These are phyloP conservation scores for Bromus sterilis DNA, from an alignment of 176 grass and related monocot genomes.

Conservation along the genomic window DNA sequence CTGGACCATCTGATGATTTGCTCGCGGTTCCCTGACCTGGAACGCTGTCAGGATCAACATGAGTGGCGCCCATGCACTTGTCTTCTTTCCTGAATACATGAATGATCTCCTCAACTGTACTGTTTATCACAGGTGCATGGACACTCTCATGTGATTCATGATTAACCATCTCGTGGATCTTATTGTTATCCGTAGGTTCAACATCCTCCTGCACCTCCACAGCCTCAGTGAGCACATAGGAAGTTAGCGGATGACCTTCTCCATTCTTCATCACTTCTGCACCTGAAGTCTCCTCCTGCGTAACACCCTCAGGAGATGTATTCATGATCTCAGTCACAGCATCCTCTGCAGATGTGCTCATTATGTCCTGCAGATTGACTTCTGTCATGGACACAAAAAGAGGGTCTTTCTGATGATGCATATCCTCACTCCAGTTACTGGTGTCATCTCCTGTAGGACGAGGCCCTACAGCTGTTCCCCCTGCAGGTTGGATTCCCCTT, in stretches of 20 bases:
- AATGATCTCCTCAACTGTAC: neutral
- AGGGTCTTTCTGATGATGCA: slow-evolving; percentile 17
- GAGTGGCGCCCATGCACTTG: neutral
- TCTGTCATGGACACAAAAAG: slow-evolving; percentile 18
- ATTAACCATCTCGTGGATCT: neutral
- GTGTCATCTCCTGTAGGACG: neutral
- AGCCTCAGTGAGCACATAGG: neutral
- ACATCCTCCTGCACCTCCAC: neutral
- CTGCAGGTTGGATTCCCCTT: slow-evolving; percentile 23
- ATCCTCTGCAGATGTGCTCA: slow-evolving; percentile 22
- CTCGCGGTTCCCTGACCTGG: neutral
- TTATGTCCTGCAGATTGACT: slow-evolving; percentile 18
- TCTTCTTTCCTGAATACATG: neutral
- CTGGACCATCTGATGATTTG: neutral
- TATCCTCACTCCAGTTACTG: neutral
- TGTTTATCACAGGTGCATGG: slow-evolving; percentile 3
- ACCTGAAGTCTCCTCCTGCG: neutral
- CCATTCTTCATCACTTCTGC: slow-evolving; percentile 8
- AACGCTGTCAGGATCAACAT: neutral
- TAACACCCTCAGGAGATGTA: slow-evolving; percentile 9
- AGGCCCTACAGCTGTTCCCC: neutral
- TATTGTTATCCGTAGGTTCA: slow-evolving; percentile 5
- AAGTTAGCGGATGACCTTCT: neutral
- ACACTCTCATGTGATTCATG: slow-evolving; percentile 3
- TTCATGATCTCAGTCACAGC: slow-evolving; percentile 17